Base-by-base conservation (phyloP, 129 eudicot species). In the Chrysanthemum lavandulifolium region DNA sequence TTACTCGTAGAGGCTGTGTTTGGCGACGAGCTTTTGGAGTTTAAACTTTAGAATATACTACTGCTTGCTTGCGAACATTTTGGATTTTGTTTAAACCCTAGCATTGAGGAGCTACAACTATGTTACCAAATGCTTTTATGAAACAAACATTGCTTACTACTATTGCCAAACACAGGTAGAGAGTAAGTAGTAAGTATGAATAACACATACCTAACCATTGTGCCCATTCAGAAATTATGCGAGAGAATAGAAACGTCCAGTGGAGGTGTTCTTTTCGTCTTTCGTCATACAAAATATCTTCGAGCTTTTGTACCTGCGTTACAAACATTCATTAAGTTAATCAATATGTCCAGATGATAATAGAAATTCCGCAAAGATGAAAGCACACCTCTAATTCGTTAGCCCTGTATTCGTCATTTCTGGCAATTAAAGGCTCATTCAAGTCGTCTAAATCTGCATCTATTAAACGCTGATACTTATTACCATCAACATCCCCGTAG, bases 151-250 rank as follows among this genome's bases (percentile, higher is more conserved):
- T 4, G 5, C 40, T 33, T 23, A 23, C 25, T 23, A 23, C 25
- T 23, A 23, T 23, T 31, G 36, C 36, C 36, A 2, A 31, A 31
- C 36, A 31, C 0, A 31, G 36, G 4, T 4, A 2, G 3, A 31
- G 36, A 31, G 4, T 31, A 31, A 31, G 5, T 31, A 31, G 4
- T 31, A 31, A 31, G 5, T 31, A 31, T 31, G 36, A 31, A 2
- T 31, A 31, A 31, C 5, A 31, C 88, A 61, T 67, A 88, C 98
- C 93, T 74, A 95, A 73, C 96, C 96, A 95, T 68, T 95, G 99
- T 45, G 99, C 97, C 99, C 97, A 95, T 68, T 95, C 94, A 14
- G 91, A 86, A 77, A 95, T 80, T 65, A 95, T 47, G 56, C 86
- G 81, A 60, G 96, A 90, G 66, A 95, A 95, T 10, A 95, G 56